Conservation (phyloP, 805 yeast genomes). For the Starmerella floricola region DNA sequence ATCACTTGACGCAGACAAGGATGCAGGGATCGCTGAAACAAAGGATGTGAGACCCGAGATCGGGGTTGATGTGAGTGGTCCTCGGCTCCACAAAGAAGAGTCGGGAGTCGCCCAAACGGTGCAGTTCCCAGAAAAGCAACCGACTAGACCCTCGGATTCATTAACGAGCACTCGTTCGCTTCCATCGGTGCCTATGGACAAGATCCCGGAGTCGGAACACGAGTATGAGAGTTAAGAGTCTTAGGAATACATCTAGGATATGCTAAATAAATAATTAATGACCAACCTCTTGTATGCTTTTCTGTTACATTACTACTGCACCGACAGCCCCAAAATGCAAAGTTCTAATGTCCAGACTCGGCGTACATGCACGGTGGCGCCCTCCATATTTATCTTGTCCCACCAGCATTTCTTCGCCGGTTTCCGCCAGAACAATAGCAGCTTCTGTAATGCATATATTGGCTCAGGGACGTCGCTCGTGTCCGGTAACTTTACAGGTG, state of each 20-base stretch:
- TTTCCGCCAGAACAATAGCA: conserved; percentile 86
- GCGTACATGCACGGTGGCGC: conserved; percentile 67
- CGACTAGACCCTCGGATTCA: too few species aligned
- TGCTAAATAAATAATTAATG: not conserved
- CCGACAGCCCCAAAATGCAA: conserved; percentile 64
- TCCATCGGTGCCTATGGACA: conserved; percentile 1
- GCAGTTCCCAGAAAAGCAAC: too few species aligned
- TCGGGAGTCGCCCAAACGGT: too few species aligned
- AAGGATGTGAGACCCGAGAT: too few species aligned
- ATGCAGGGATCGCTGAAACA: too few species aligned
- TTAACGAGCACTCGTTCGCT: too few species aligned
- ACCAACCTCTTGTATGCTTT: not conserved
- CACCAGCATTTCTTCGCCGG: conserved; percentile 99
- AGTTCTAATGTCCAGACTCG: conserved; percentile 95
- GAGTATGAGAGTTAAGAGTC: conserved; percentile 6
- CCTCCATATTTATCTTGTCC: conserved; percentile 37
- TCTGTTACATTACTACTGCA: not conserved
- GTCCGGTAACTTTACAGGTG: conserved; percentile 31
- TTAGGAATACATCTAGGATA: too few species aligned
- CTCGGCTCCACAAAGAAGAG: too few species aligned
- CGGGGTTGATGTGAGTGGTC: too few species aligned
- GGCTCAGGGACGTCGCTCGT: conserved; percentile 11
- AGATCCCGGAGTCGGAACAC: conserved; percentile 6
- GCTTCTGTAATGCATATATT: conserved; percentile 38
- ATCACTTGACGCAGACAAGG: too few species aligned